Evolutionary conservation across 345 rosid species (phyloP).

Genomic region (Brassica rapa): DNA sequence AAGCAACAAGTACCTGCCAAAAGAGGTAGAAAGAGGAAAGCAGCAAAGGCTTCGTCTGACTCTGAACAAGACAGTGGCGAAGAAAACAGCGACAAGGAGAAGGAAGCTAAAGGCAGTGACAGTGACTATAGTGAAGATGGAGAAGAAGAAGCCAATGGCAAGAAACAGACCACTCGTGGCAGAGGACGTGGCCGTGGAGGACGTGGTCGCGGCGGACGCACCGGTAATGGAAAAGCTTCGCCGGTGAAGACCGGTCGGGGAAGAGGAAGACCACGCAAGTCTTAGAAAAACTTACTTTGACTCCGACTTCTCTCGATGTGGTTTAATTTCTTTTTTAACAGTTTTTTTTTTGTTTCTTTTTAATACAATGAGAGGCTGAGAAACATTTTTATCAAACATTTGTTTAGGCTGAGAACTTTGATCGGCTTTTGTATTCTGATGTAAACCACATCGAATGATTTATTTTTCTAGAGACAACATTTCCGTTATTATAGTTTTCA

Average conservation of each 20-base stretch:
- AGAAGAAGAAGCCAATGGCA: conserved; percentile 60
- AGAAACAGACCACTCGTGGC: conserved; percentile 52
- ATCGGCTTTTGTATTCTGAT: conserved; percentile 31
- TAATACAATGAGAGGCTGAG: conserved; percentile 15
- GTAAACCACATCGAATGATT: conserved; percentile 39
- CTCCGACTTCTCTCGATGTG: conserved; percentile 30
- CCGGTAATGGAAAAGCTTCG: conserved; percentile 46
- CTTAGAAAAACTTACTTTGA: conserved; percentile 37
- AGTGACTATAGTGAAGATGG: conserved; percentile 41
- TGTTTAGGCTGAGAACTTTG: conserved; percentile 21
- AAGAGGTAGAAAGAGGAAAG: conserved; percentile 63
- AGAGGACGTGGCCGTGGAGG: conserved; percentile 59
- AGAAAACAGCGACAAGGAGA: conserved; percentile 58
- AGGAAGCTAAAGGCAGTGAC: conserved; percentile 51
- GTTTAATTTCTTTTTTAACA: conserved; percentile 20
- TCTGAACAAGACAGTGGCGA: conserved; percentile 59
- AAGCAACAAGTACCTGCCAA: conserved; percentile 44
- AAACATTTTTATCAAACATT: conserved; percentile 9
- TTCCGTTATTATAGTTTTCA: not conserved
- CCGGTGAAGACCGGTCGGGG: conserved; percentile 55
- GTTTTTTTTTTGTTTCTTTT: conserved; percentile 17
- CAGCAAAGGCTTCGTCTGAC: conserved; percentile 57
- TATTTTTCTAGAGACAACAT: conserved; percentile 8
- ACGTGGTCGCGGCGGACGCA: conserved; percentile 49
- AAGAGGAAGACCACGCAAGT: conserved; percentile 83